These are phyloP conservation scores for Aspergillus tubingensis DNA, from an alignment of 2,329 filamentous ascomycete genomes.

Conservation along the genomic window DNA sequence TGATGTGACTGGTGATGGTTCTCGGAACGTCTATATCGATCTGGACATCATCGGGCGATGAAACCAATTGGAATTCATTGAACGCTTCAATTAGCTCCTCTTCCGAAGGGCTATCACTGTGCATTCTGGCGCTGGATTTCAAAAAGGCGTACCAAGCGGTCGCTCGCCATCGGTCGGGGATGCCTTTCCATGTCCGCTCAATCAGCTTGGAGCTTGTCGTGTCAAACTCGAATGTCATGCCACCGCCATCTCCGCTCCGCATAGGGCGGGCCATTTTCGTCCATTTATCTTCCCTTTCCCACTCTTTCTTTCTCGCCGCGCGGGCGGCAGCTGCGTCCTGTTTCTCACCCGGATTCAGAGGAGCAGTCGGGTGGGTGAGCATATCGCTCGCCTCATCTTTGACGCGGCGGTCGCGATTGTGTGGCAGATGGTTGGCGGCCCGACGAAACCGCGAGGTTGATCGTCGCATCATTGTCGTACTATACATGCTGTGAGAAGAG, in stretches of 20 bases:
- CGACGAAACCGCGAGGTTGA: conserved; percentile 52
- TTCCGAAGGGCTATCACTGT: conserved; percentile 64
- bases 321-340: conserved; percentile 52
- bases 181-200: conserved; percentile 94
- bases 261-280: conserved; percentile 63
- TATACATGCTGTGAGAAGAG: conserved; percentile 50
- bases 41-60: conserved; percentile 88
- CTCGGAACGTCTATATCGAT: conserved; percentile 96
- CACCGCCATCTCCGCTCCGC: conserved; percentile 54
- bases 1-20: conserved; percentile 93
- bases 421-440: conserved; percentile 55
- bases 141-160: conserved; percentile 96
- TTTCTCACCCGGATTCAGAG: conserved; percentile 50
- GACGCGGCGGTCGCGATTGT: conserved; percentile 56
- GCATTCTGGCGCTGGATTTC: conserved; percentile 69
- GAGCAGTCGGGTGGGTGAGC: conserved; percentile 60
- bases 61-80: conserved; percentile 69
- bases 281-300: conserved; percentile 67
- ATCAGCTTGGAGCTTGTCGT: conserved; percentile 79
- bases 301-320: conserved; percentile 59
- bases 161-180: conserved; percentile 91
- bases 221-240: conserved; percentile 77
- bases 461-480: conserved; percentile 43
- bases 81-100: conserved; percentile 72
- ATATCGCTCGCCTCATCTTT: conserved; percentile 65